Base-by-base conservation (phyloP, 106 monocot genomes). In the Allium sativum region DNA sequence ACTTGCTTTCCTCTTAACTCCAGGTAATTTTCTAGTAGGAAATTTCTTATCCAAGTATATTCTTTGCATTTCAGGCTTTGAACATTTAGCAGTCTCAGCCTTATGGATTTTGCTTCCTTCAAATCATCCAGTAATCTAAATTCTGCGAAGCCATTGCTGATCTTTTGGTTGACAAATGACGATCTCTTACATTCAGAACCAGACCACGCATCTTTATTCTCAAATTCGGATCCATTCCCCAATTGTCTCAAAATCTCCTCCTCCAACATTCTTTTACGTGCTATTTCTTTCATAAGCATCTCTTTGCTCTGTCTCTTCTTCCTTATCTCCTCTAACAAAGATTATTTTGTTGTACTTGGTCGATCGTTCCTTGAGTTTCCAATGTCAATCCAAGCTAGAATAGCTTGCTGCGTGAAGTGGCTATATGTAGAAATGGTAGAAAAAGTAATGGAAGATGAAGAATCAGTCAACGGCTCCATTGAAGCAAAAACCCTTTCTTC, bases 211-310 rank as follows among this genome's bases (percentile, higher is more conserved):
- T 31, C 31, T 22, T 21, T 62, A 10, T 17, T 55, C 21, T 31
- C 22, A 17, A 40, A 14, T 19, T 42, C 1, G 14, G 41, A 41
- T 12, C 16, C 58, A 20, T 20, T 10, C 45, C 6, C 62, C 62
- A 62, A 13, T 13, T 62, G 46, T 40, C 62, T 62, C 20, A 18
- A 21, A 22, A 62, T 46, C 47, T 62, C 47, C 45, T 62, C 62
- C 62, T 62, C 62, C 62, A 62, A 6, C 62, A 62, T 62, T 48
- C 62, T 62, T 12, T 21, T 48, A 7, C 48, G 10, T 12, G 62
- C 62, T 45, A 62, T 62, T 12, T 62, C 62, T 14, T 47, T 62
- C 21, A 14, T 46, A 5, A 45, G 46, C 2, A 21, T 6, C 47
- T 62, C 62, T 46, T 62, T 46, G 12, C 62, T 62, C 9, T 21